Evolutionary conservation across 2,329 filamentous ascomycete species (phyloP).

Genomic region (Scytalidium sp.): DNA sequence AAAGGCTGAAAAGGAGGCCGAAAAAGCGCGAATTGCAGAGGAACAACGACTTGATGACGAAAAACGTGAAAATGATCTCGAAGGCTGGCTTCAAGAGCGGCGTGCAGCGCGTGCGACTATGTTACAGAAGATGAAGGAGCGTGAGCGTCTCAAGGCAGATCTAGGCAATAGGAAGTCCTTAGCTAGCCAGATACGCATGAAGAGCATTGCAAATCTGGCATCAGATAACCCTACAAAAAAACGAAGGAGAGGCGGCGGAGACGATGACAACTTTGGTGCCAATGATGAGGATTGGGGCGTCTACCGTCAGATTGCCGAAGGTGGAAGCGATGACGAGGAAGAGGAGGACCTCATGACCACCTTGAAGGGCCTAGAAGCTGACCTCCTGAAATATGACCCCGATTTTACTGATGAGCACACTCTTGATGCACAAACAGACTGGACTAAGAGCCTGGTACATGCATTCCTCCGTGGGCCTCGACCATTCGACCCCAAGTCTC

Average conservation of each 20-base stretch:
- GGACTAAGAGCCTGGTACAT: slow-evolving; percentile 89
- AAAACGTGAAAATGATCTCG: slow-evolving; percentile 77
- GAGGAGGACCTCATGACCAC: slow-evolving; percentile 78
- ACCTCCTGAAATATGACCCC: slow-evolving; percentile 83
- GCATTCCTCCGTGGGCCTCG: slow-evolving; percentile 86
- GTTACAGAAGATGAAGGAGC: slow-evolving; percentile 85
- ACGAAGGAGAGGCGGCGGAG: slow-evolving; percentile 71
- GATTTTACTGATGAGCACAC: slow-evolving; percentile 91
- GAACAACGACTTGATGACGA: slow-evolving; percentile 82
- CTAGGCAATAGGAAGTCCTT: slow-evolving; percentile 95
- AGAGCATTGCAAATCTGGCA: slow-evolving; percentile 92
- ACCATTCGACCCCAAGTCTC: slow-evolving; percentile 77
- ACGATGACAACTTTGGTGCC: slow-evolving; percentile 95
- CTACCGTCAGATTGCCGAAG: slow-evolving; percentile 87
- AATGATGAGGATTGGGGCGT: slow-evolving; percentile 99
- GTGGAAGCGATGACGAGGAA: slow-evolving; percentile 82
- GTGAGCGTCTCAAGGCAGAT: slow-evolving; percentile 89
- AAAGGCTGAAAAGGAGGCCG: slow-evolving; percentile 92
- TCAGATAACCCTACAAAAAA: slow-evolving; percentile 85
- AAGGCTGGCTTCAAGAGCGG: slow-evolving; percentile 82
- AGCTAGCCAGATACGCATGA: slow-evolving; percentile 96
- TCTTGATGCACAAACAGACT: slow-evolving; percentile 87
- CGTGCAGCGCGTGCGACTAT: slow-evolving; percentile 67
- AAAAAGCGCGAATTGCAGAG: slow-evolving; percentile 80
- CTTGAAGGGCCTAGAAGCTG: slow-evolving; percentile 75